Evolutionary conservation across 2,329 filamentous ascomycete genomes (phyloP).

Genomic region (Cordyceps cicadae): DNA sequence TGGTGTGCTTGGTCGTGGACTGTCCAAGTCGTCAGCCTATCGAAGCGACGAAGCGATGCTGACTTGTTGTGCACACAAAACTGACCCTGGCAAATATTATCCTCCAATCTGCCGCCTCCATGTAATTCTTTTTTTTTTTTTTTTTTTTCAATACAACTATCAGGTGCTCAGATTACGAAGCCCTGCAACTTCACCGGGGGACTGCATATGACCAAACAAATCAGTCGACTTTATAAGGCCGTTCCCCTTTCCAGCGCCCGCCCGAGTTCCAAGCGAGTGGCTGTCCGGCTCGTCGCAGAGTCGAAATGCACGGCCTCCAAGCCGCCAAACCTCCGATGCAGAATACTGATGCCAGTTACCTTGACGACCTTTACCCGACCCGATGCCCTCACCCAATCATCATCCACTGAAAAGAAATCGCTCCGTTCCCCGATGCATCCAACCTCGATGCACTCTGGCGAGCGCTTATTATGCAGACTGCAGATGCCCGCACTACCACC

Average conservation of each 20-base stretch:
- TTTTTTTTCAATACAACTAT: neutral
- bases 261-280: too few species aligned
- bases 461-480: neutral
- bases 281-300: too few species aligned
- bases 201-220: too few species aligned
- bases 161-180: neutral
- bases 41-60: neutral
- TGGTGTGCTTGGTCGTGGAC: neutral
- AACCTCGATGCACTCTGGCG: neutral
- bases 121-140: too few species aligned
- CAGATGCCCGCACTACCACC: neutral
- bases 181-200: neutral
- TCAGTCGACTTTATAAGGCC: too few species aligned
- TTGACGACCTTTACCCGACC: too few species aligned
- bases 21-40: too few species aligned
- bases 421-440: neutral
- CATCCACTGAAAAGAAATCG: neutral
- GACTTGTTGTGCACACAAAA: neutral
- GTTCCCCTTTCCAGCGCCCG: too few species aligned
- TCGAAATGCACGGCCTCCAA: too few species aligned
- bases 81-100: neutral
- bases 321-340: too few species aligned
- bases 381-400: too few species aligned
- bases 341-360: neutral
- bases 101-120: neutral